Percentiles rank a stretch among this genome's conserved stretches.
Conservation (phyloP, 805 yeast genomes). For the Sungouiella thailandica region DNA sequence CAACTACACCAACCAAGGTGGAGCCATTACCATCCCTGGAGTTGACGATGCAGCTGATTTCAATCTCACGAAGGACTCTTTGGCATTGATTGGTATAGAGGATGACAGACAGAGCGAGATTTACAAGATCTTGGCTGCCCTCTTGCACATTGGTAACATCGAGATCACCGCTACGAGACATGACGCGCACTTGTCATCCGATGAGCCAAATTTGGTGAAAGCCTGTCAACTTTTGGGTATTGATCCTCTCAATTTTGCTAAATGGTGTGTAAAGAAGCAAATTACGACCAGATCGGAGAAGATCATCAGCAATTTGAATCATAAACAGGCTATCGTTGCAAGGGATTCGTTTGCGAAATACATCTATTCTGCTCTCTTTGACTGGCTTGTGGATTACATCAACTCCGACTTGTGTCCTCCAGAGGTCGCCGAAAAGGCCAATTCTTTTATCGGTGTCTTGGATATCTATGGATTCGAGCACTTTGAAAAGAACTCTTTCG, state of each 20-base stretch:
- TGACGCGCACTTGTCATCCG: conserved; percentile 75
- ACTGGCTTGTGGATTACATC: conserved; percentile 87
- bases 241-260: conserved; percentile 66
- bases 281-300: conserved; percentile 90
- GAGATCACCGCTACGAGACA: conserved; percentile 78
- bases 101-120: conserved; percentile 57
- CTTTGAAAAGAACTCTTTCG: conserved; percentile 89
- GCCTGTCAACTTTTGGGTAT: conserved; percentile 84
- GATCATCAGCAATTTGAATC: conserved; percentile 76
- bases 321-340: conserved; percentile 82
- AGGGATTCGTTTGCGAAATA: conserved; percentile 97
- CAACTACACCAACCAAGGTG: conserved; percentile 87
- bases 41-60: conserved; percentile 83
- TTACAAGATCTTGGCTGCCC: conserved; percentile 77
- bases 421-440: conserved; percentile 52
- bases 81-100: conserved; percentile 71
- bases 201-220: conserved; percentile 77
- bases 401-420: conserved; percentile 79
- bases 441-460: conserved; percentile 87
- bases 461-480: conserved; percentile 98
- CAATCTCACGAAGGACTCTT: conserved; percentile 67
- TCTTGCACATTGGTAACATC: conserved; percentile 90
- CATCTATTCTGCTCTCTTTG: conserved; percentile 87
- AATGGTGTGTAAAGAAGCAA: conserved; percentile 92
- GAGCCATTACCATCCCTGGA: conserved; percentile 62